A percentile compares a stretch with the other conserved stretches of the same genome.
phyloP scores from a whole-genome alignment of 768 basidiomycete species.

The Kwoniella europaea region DNA sequence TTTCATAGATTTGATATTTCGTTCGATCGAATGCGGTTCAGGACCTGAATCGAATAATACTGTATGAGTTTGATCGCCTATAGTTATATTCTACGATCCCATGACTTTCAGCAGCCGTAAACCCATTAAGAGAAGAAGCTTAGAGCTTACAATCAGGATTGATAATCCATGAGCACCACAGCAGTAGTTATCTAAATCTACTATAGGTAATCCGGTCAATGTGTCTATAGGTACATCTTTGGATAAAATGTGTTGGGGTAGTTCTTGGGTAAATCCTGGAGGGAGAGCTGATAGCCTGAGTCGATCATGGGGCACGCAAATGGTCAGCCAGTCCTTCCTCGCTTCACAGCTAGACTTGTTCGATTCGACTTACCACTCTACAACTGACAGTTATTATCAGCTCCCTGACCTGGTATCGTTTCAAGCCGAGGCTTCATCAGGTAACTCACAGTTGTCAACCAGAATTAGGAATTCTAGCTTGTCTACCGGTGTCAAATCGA shows the following conservation, averaged over 20 bases:
- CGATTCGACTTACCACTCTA: conserved; percentile 70
- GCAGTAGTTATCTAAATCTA: conserved; percentile 75
- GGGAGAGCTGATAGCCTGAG: conserved; percentile 78
- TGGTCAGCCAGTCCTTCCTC: not conserved
- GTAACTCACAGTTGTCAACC: conserved; percentile 33
- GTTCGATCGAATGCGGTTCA: conserved; percentile 73
- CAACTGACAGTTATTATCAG: conserved; percentile 37
- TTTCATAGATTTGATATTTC: conserved; percentile 70
- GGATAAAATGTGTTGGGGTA: conserved; percentile 65
- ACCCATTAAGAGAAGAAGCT: not conserved
- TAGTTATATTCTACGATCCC: conserved; percentile 66
- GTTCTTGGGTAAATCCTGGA: conserved; percentile 75
- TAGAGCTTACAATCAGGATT: conserved; percentile 69
- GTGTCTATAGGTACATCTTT: conserved; percentile 60
- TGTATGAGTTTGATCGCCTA: conserved; percentile 62
- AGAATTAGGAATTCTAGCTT: conserved; percentile 36
- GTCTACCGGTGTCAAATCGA: conserved; percentile 30
- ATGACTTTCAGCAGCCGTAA: not conserved
- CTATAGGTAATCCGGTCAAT: conserved; percentile 66
- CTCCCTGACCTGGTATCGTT: not conserved
- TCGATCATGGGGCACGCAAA: not conserved
- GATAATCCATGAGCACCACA: conserved; percentile 85
- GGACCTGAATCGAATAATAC: conserved; percentile 85
- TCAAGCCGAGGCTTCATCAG: not conserved
- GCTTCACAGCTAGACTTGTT: not conserved